Conservation (phyloP, 495 filamentous ascomycete species). For the Tirmania nivea region DNA sequence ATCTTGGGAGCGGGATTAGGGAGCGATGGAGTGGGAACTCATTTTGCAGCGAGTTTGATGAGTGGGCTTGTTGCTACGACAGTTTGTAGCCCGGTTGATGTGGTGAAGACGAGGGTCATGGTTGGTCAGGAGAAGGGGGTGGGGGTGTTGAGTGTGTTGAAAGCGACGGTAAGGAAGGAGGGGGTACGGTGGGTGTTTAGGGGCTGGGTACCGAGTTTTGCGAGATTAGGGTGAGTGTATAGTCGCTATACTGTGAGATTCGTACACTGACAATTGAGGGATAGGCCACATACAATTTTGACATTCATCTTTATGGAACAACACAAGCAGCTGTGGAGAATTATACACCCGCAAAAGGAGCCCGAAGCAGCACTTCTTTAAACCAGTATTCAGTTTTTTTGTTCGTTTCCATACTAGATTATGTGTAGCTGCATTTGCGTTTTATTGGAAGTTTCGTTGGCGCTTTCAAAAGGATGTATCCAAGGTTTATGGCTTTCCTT, state of each 20-base stretch:
- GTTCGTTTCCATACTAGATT: too few species aligned
- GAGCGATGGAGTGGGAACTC: slow-evolving; percentile 27
- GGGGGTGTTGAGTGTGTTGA: slow-evolving; percentile 35
- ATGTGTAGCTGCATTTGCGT: too few species aligned
- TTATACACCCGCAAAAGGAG: slow-evolving; percentile 8
- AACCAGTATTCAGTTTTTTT: too few species aligned
- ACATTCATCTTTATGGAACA: slow-evolving; percentile 92
- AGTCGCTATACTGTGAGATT: slow-evolving; percentile 12
- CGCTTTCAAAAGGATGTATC: too few species aligned
- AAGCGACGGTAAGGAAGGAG: slow-evolving; percentile 52
- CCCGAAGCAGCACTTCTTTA: too few species aligned
- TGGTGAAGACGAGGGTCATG: slow-evolving; percentile 96
- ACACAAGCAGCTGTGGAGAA: slow-evolving; percentile 46
- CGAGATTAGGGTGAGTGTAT: slow-evolving; percentile 39
- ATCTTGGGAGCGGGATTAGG: slow-evolving; percentile 56
- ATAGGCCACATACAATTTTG: slow-evolving; percentile 60
- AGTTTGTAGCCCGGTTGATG: slow-evolving; percentile 83
- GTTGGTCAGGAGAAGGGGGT: slow-evolving; percentile 27
- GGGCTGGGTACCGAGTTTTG: slow-evolving; percentile 95
- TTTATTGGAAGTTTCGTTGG: too few species aligned
- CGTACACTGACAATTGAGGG: too few species aligned
- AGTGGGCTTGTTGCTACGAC: slow-evolving; percentile 91
- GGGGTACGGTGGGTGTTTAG: slow-evolving; percentile 80
- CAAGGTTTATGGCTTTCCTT: too few species aligned
- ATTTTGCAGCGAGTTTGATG: slow-evolving; percentile 67